Evolutionary conservation across 108 stramenopile species (phyloP).

Genomic region (Pelagomonas calceolata): DNA sequence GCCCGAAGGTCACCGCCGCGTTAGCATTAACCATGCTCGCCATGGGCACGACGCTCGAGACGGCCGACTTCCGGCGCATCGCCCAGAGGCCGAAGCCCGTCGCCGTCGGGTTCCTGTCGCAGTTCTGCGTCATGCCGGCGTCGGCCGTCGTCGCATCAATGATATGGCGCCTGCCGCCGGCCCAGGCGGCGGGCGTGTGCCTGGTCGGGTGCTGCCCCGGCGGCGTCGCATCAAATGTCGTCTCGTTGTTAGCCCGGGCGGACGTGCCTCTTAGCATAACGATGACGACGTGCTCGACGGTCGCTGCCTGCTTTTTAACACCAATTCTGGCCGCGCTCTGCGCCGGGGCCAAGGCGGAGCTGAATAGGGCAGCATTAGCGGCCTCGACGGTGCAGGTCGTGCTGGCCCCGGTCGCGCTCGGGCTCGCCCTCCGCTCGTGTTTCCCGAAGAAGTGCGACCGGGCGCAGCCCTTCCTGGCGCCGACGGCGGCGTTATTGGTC

Average conservation of each 20-base stretch:
- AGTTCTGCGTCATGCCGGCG: conserved; percentile 78
- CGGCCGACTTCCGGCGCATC: conserved; percentile 66
- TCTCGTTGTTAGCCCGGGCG: conserved; percentile 81
- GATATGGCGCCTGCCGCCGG: conserved; percentile 46
- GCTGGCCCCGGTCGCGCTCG: conserved; percentile 66
- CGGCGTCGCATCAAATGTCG: conserved; percentile 86
- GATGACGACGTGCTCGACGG: conserved; percentile 74
- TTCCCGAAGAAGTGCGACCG: conserved; percentile 35
- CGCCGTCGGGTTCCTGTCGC: conserved; percentile 72
- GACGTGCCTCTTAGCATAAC: conserved; percentile 78
- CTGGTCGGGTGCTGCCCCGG: conserved; percentile 78
- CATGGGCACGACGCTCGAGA: conserved; percentile 81
- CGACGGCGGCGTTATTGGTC: conserved; percentile 69
- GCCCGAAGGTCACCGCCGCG: no score
- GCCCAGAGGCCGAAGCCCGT: conserved; percentile 41
- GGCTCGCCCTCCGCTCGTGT: conserved; percentile 64
- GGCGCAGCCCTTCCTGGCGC: conserved; percentile 2
- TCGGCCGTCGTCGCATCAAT: conserved; percentile 55
- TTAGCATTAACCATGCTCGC: conserved; percentile 47
- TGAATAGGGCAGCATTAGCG: conserved; percentile 41
- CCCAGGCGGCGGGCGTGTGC: conserved; percentile 47
- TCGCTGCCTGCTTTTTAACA: conserved; percentile 67
- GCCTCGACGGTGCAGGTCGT: conserved; percentile 64
- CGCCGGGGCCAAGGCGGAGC: conserved; percentile 56
- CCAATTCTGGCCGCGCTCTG: conserved; percentile 69